Conservation (phyloP, 441 rosid genomes). For the Populus hybrid region DNA sequence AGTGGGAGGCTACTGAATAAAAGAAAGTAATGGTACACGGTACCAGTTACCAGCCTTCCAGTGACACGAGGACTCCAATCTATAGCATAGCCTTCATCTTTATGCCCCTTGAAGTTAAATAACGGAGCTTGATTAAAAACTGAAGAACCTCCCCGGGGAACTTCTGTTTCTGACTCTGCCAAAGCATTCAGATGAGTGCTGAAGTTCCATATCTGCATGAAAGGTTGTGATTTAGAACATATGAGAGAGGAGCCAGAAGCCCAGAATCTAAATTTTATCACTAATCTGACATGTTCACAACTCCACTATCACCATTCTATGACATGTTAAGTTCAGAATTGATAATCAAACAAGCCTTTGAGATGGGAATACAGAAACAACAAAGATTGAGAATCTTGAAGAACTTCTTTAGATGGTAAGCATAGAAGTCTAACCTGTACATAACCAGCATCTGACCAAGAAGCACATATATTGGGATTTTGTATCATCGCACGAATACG, state of each 20-base stretch:
- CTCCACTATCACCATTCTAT: not conserved
- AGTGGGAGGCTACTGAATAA: not conserved
- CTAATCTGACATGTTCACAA: not conserved
- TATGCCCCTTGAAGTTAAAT: slow-evolving; percentile 75
- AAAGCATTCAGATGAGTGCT: slow-evolving; percentile 77
- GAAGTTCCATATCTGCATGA: slow-evolving; percentile 81
- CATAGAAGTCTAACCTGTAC: slow-evolving; percentile 60
- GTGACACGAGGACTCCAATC: slow-evolving; percentile 89
- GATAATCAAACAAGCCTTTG: not conserved
- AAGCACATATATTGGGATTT: slow-evolving; percentile 84
- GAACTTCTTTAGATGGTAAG: not conserved
- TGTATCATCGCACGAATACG: slow-evolving; percentile 95
- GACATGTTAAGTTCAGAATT: not conserved
- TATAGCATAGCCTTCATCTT: slow-evolving; percentile 89
- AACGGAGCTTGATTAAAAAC: slow-evolving; percentile 78
- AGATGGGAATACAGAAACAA: not conserved
- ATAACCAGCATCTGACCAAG: slow-evolving; percentile 92
- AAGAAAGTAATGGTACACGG: slow-evolving; percentile 5
- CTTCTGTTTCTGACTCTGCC: slow-evolving; percentile 63
- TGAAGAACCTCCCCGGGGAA: slow-evolving; percentile 45
- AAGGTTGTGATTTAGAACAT: not conserved
- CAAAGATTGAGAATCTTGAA: not conserved
- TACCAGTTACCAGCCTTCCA: slow-evolving; percentile 92
- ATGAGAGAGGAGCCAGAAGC: not conserved
- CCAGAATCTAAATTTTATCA: not conserved